Evolutionary conservation across 2,329 filamentous ascomycete genomes (phyloP).

Genomic region (Xylariaceae sp.): DNA sequence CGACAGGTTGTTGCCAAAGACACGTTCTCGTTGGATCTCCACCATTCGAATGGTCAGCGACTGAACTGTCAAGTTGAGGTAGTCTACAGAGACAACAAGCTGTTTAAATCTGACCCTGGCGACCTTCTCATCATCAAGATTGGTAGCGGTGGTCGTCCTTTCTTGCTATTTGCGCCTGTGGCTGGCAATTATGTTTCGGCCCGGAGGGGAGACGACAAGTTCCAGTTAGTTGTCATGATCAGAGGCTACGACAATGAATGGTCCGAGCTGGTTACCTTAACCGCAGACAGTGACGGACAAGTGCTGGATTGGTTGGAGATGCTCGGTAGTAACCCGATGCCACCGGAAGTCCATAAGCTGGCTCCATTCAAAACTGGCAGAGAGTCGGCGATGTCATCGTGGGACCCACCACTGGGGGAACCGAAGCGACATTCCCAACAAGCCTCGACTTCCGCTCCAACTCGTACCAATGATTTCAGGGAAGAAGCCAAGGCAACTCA

Average conservation of each 20-base stretch:
- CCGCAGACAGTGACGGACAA: constrained; percentile 69
- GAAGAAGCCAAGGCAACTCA: constrained; percentile 32
- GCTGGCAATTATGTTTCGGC: constrained; percentile 68
- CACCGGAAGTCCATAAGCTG: constrained; percentile 39
- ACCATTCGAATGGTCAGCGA: constrained; percentile 84
- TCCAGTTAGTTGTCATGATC: constrained; percentile 81
- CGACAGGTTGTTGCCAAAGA: constrained; percentile 87
- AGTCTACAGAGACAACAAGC: constrained; percentile 73
- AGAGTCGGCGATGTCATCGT: constrained; percentile 22
- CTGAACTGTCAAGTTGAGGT: constrained; percentile 86
- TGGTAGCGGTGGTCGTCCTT: constrained; percentile 65
- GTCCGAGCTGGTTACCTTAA: constrained; percentile 78
- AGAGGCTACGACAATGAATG: constrained; percentile 69
- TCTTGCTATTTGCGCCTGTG: constrained; percentile 91
- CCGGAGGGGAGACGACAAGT: constrained; percentile 62
- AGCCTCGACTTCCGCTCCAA: constrained; percentile 22
- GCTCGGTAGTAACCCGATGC: constrained; percentile 51
- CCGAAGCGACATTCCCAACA: constrained; percentile 26
- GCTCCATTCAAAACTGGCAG: constrained; percentile 25
- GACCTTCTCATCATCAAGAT: constrained; percentile 91
- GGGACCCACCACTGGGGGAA: constrained; percentile 38
- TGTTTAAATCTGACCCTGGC: constrained; percentile 61
- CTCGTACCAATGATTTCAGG: constrained; percentile 16
- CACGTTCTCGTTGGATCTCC: constrained; percentile 77
- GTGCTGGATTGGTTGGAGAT: constrained; percentile 84